These are phyloP conservation scores for Clavaria fumosa DNA, from an alignment of 768 basidiomycete species.

Conservation along the genomic window DNA sequence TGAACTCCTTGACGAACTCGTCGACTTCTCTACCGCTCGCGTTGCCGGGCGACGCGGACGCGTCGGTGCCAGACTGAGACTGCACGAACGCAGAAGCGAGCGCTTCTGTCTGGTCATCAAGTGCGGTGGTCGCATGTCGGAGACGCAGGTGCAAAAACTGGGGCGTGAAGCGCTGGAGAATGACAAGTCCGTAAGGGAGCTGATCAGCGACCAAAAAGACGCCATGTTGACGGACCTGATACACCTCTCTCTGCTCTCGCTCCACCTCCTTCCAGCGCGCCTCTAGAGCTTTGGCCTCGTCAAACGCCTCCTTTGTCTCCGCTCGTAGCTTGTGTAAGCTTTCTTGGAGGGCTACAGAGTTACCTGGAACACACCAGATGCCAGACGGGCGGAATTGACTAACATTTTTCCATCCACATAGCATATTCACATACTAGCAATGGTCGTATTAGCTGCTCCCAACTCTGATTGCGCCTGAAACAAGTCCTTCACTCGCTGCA, in stretches of 20 bases:
- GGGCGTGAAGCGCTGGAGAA: slow-evolving; percentile 59
- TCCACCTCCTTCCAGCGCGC: slow-evolving; percentile 76
- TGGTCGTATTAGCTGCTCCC: slow-evolving; percentile 69
- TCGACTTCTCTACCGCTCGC: slow-evolving; percentile 51
- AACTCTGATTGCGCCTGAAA: slow-evolving; percentile 67
- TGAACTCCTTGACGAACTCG: slow-evolving; percentile 78
- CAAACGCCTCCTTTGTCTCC: slow-evolving; percentile 78
- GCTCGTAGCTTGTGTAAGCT: slow-evolving; percentile 57
- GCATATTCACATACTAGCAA: slow-evolving; percentile 79
- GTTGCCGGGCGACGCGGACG: slow-evolving; percentile 18
- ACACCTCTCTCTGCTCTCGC: slow-evolving; percentile 75
- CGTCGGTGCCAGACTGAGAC: slow-evolving; percentile 23
- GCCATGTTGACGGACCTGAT: slow-evolving; percentile 43
- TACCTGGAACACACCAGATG: slow-evolving; percentile 28
- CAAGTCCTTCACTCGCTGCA: slow-evolving; percentile 56
- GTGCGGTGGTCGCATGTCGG: slow-evolving; percentile 74
- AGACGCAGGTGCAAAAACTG: slow-evolving; percentile 83
- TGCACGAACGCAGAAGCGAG: slow-evolving; percentile 75
- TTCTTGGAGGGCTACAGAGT: slow-evolving; percentile 65
- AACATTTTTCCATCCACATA: no score
- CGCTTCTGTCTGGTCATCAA: slow-evolving; percentile 80
- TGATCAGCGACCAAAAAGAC: background rate
- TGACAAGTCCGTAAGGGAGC: background rate
- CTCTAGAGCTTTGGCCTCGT: slow-evolving; percentile 73
- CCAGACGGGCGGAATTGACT: slow-evolving; percentile 1